These are phyloP conservation scores for Trichoderma sp. DNA, from an alignment of 2,329 filamentous ascomycete genomes.

Conservation along the genomic window DNA sequence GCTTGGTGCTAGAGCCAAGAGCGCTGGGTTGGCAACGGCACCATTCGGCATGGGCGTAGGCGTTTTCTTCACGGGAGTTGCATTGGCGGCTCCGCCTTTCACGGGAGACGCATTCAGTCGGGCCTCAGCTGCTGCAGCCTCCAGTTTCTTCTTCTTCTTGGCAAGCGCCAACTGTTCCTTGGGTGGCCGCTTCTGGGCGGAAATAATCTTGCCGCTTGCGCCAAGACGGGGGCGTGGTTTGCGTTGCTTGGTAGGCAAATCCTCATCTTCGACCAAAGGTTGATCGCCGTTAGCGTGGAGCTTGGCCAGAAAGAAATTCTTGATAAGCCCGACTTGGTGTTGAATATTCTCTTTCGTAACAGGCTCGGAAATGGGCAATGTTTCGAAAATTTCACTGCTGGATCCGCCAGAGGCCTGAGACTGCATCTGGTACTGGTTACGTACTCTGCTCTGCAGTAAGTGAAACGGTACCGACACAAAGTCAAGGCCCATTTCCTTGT, in stretches of 20 bases:
- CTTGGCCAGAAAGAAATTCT: slow-evolving; percentile 89
- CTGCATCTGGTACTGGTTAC: slow-evolving; percentile 80
- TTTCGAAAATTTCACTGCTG: slow-evolving; percentile 63
- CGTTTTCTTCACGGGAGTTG: slow-evolving; percentile 58
- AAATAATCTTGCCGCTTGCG: slow-evolving; percentile 81
- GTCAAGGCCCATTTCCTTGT: slow-evolving; percentile 85
- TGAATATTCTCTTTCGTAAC: slow-evolving; percentile 78
- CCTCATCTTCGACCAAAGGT: slow-evolving; percentile 89
- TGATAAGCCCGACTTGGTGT: slow-evolving; percentile 81
- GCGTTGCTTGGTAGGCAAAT: slow-evolving; percentile 89
- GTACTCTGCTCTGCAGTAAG: slow-evolving; percentile 86
- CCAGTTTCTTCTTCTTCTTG: slow-evolving; percentile 84
- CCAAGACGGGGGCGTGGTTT: slow-evolving; percentile 66
- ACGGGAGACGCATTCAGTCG: slow-evolving; percentile 42
- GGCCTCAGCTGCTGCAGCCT: slow-evolving; percentile 58
- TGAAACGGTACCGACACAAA: slow-evolving; percentile 91
- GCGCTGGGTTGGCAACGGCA: slow-evolving; percentile 42
- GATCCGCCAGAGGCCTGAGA: slow-evolving; percentile 61
- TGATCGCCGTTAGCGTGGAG: slow-evolving; percentile 79
- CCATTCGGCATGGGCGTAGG: slow-evolving; percentile 42
- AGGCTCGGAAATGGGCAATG: slow-evolving; percentile 70
- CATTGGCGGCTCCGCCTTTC: slow-evolving; percentile 41
- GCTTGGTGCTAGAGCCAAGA: slow-evolving; percentile 44
- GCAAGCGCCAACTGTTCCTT: slow-evolving; percentile 81
- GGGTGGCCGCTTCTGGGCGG: slow-evolving; percentile 78